Evolutionary conservation across 164 flowering plant species (phyloP).

Genomic region (Pachysandra terminalis): DNA sequence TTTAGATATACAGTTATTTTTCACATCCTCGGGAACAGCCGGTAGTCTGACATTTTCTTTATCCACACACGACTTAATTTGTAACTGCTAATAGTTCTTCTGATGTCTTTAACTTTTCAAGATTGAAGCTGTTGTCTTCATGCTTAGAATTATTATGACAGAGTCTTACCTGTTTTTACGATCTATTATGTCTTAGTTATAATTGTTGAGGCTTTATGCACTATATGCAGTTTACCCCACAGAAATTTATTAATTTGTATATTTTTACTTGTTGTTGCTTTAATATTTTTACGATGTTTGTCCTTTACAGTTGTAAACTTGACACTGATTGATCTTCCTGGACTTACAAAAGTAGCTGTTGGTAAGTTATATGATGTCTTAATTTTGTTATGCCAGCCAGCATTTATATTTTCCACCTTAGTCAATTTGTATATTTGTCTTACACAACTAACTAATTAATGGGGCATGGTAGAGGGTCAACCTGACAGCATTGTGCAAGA

Average conservation of each 20-base stretch:
- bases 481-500: constrained; percentile 74
- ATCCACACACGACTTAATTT: background rate
- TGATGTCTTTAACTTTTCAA: background rate
- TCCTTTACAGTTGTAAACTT: constrained; percentile 81
- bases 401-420: background rate
- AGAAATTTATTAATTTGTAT: background rate
- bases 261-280: background rate
- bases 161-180: background rate
- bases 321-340: constrained; percentile 98
- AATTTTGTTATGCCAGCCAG: background rate
- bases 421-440: background rate
- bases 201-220: no score
- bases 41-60: background rate
- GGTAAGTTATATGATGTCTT: constrained; percentile 47
- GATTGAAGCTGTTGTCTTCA: background rate
- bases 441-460: constrained; percentile 8
- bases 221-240: background rate
- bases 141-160: background rate
- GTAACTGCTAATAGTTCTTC: background rate
- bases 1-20: background rate
- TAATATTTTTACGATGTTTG: constrained; percentile 11
- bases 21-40: background rate
- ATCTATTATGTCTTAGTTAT: no score
- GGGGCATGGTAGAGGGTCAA: constrained; percentile 54
- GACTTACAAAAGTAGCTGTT: constrained; percentile 98